phyloP scores from a whole-genome alignment of 2,329 filamentous ascomycete genomes.

The Fonsecaea monophora region DNA sequence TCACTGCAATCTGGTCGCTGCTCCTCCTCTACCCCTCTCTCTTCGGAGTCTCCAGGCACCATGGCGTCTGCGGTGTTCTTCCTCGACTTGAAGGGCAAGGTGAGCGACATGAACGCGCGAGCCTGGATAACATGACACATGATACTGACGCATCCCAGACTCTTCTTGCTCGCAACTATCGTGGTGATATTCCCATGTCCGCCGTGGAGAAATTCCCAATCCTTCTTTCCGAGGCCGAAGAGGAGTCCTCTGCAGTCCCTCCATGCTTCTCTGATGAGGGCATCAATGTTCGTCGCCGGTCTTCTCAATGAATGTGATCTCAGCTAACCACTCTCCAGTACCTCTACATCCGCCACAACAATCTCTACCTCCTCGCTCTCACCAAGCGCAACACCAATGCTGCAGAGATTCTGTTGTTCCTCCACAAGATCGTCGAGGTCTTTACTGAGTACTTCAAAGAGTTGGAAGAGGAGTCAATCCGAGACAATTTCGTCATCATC shows the following conservation, averaged over 20 bases:
- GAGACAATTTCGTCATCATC: slow-evolving; percentile 99
- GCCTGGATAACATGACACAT: background rate
- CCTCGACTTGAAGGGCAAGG: slow-evolving; percentile 99
- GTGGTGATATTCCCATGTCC: slow-evolving; percentile 98
- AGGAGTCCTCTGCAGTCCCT: slow-evolving; percentile 96
- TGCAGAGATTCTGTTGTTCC: slow-evolving; percentile 95
- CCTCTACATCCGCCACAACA: slow-evolving; percentile 98
- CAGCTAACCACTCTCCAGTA: slow-evolving; percentile 64
- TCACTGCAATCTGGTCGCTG: background rate
- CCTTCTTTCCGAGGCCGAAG: slow-evolving; percentile 95
- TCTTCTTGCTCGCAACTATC: slow-evolving; percentile 96
- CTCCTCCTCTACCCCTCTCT: background rate
- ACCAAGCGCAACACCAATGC: slow-evolving; percentile 99
- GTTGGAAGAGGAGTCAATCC: slow-evolving; percentile 96
- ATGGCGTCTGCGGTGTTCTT: slow-evolving; percentile 99
- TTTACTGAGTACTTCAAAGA: slow-evolving; percentile 99
- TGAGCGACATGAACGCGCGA: slow-evolving; percentile 47
- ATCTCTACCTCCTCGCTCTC: slow-evolving; percentile 95
- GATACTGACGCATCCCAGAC: slow-evolving; percentile 64
- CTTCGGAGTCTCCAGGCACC: slow-evolving; percentile 40
- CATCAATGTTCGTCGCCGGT: slow-evolving; percentile 76
- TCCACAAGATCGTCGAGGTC: slow-evolving; percentile 97
- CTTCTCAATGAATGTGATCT: slow-evolving; percentile 2
- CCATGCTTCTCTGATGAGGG: slow-evolving; percentile 98
- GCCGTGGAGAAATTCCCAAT: slow-evolving; percentile 97